phyloP scores from a whole-genome alignment of 2,329 filamentous ascomycete species.

The Penicillium sp. region DNA sequence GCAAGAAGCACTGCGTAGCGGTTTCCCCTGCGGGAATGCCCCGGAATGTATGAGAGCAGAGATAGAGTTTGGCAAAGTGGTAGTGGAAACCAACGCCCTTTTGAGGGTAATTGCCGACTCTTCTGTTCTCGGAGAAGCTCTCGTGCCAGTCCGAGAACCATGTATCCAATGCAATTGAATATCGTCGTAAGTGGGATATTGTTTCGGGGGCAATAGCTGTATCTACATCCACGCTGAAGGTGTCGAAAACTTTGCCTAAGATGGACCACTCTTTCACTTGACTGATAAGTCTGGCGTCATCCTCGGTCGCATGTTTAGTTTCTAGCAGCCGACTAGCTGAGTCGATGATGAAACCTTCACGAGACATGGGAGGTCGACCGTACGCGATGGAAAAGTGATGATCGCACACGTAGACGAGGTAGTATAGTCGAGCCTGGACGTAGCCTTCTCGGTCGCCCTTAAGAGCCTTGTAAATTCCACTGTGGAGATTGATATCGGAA shows the following conservation, averaged over 20 bases:
- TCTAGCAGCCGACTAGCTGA: slow-evolving; percentile 31
- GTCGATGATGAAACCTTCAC: slow-evolving; percentile 35
- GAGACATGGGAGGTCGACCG: slow-evolving; percentile 38
- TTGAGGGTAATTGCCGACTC: slow-evolving; percentile 47
- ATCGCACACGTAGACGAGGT: slow-evolving; percentile 42
- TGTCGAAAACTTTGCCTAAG: slow-evolving; percentile 35
- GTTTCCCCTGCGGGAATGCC: slow-evolving; percentile 23
- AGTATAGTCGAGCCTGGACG: slow-evolving; percentile 32
- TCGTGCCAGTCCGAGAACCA: slow-evolving; percentile 25
- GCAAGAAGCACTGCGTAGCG: slow-evolving; percentile 1
- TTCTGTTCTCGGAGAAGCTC: slow-evolving; percentile 1
- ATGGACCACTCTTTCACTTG: slow-evolving; percentile 39
- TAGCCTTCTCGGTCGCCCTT: slow-evolving; percentile 26
- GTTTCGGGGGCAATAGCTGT: slow-evolving; percentile 20
- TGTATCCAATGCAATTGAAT: slow-evolving; percentile 12
- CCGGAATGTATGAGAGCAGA: slow-evolving; percentile 50
- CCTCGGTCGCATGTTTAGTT: slow-evolving; percentile 33
- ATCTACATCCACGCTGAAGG: slow-evolving; percentile 36
- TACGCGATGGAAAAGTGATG: slow-evolving; percentile 43
- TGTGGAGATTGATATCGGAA: slow-evolving; percentile 28
- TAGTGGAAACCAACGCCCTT: slow-evolving; percentile 51
- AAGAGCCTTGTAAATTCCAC: slow-evolving; percentile 26
- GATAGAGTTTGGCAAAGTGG: slow-evolving; percentile 50
- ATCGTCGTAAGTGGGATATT: slow-evolving; percentile 20
- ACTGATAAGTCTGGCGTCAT: slow-evolving; percentile 37